Evolutionary conservation across 148 eudicot genomes (phyloP).

Genomic region (Simmondsia chinensis): DNA sequence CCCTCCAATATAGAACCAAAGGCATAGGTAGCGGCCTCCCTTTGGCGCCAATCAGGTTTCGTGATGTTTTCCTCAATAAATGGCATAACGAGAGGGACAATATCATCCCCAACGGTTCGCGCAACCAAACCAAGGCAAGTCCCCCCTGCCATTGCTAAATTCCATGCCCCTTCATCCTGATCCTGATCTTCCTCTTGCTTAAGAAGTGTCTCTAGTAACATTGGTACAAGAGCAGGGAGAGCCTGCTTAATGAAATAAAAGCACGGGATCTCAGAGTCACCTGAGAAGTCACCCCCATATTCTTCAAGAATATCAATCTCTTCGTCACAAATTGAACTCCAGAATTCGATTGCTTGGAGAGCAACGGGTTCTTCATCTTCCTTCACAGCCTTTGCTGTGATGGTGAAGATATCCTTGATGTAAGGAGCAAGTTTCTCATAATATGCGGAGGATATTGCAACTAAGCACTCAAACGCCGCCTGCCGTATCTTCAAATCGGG

Average conservation of each 20-base stretch:
- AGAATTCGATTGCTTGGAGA: conserved; percentile 89
- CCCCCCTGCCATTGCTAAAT: conserved; percentile 95
- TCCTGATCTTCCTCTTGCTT: conserved; percentile 98
- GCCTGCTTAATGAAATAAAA: conserved; percentile 90
- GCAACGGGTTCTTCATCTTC: conserved; percentile 96
- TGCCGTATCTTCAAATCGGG: conserved; percentile 85
- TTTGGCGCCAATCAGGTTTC: conserved; percentile 84
- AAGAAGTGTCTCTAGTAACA: conserved; percentile 83
- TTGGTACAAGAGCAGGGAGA: conserved; percentile 82
- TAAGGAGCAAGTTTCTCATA: conserved; percentile 87
- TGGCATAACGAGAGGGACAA: conserved; percentile 92
- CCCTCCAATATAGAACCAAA: conserved; percentile 96
- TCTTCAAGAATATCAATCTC: conserved; percentile 87
- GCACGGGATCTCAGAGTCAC: conserved; percentile 87
- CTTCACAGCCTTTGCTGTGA: conserved; percentile 84
- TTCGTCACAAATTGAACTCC: conserved; percentile 96
- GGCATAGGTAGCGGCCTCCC: conserved; percentile 93
- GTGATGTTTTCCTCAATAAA: conserved; percentile 80
- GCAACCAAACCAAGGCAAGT: conserved; percentile 96
- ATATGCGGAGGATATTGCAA: conserved; percentile 77
- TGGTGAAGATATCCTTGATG: conserved; percentile 80
- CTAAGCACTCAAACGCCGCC: conserved; percentile 94
- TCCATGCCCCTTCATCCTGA: conserved; percentile 98
- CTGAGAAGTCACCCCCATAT: conserved; percentile 73
- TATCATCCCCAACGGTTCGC: conserved; percentile 82